These are phyloP conservation scores for Graphilbum fragrans DNA, from an alignment of 2,329 filamentous ascomycete species.

Conservation along the genomic window DNA sequence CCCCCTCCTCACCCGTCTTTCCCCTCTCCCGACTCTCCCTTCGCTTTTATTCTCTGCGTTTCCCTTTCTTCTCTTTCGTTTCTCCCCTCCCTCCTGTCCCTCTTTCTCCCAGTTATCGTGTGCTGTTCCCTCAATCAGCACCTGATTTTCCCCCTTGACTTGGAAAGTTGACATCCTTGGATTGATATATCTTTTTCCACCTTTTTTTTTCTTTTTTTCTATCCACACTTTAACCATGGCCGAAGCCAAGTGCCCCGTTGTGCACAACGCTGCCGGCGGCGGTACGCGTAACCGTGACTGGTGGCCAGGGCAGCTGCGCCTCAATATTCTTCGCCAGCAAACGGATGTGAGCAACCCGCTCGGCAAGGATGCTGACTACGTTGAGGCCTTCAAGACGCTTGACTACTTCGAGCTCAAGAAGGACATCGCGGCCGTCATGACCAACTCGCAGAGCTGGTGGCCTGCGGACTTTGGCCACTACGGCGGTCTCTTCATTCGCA, in stretches of 20 bases:
- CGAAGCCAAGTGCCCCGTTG: constrained; percentile 2
- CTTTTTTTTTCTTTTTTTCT: neutral
- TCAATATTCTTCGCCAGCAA: constrained; percentile 66
- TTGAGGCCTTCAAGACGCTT: constrained; percentile 57
- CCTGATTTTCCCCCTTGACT: no score
- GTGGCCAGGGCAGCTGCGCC: constrained; percentile 58
- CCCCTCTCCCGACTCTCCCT: no score
- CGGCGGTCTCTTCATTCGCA: constrained; percentile 66
- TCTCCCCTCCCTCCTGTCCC: no score
- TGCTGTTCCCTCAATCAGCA: no score
- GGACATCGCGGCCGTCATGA: constrained; percentile 60
- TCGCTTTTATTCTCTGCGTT: no score
- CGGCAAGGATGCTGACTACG: constrained; percentile 58
- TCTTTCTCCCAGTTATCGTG: no score
- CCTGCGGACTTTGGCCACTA: constrained; percentile 75
- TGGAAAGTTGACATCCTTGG: no score
- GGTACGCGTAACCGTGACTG: constrained; percentile 60
- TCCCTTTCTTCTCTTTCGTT: no score
- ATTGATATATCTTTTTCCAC: neutral
- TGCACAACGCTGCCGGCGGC: constrained; percentile 32
- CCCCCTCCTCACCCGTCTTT: no score
- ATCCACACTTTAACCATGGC: constrained; percentile 3
- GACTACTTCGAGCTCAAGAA: constrained; percentile 63
- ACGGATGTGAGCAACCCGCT: constrained; percentile 50
- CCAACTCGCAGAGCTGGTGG: constrained; percentile 71